Percentiles rank a stretch among this genome's conserved stretches.
These are phyloP conservation scores for Hyaloscypha variabilis DNA, from an alignment of 495 filamentous ascomycete species.

Conservation along the genomic window DNA sequence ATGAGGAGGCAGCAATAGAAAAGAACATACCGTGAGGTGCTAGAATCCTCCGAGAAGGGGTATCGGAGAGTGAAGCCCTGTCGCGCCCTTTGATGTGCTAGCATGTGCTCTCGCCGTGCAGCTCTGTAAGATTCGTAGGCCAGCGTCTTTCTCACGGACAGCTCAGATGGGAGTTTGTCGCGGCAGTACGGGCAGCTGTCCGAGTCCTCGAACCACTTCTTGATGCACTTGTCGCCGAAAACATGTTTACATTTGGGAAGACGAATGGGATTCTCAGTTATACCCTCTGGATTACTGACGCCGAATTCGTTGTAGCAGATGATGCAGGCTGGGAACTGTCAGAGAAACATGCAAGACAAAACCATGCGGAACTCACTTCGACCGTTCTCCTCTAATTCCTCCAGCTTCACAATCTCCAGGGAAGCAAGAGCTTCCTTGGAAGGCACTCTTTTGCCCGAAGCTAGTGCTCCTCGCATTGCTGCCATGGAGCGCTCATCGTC, in stretches of 20 bases:
- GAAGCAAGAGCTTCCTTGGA: conserved; percentile 47
- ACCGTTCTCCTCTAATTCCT: conserved; percentile 45
- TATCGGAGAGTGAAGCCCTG: not conserved
- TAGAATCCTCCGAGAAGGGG: conserved; percentile 14
- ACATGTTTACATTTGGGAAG: conserved; percentile 60
- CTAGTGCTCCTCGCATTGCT: conserved; percentile 41
- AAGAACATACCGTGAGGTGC: conserved; percentile 1
- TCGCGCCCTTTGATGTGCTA: conserved; percentile 7
- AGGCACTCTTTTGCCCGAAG: conserved; percentile 44
- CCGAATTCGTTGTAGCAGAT: conserved; percentile 63
- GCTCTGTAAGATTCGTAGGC: conserved; percentile 13
- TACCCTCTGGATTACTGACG: conserved; percentile 50
- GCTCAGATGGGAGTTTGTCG: conserved; percentile 55
- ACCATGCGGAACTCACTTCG: conserved; percentile 43
- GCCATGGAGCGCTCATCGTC: conserved; percentile 31
- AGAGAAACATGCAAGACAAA: conserved; percentile 5
- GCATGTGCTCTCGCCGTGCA: conserved; percentile 13
- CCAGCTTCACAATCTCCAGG: conserved; percentile 45
- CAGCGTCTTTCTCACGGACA: conserved; percentile 13
- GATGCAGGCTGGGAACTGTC: conserved; percentile 44
- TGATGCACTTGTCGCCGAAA: conserved; percentile 62
- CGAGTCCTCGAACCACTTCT: conserved; percentile 61
- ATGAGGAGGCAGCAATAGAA: not conserved
- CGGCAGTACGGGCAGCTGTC: conserved; percentile 62
- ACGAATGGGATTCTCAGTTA: conserved; percentile 50